These are phyloP conservation scores for Neurospora sp. DNA, from an alignment of 2,329 filamentous ascomycete genomes.

Conservation along the genomic window DNA sequence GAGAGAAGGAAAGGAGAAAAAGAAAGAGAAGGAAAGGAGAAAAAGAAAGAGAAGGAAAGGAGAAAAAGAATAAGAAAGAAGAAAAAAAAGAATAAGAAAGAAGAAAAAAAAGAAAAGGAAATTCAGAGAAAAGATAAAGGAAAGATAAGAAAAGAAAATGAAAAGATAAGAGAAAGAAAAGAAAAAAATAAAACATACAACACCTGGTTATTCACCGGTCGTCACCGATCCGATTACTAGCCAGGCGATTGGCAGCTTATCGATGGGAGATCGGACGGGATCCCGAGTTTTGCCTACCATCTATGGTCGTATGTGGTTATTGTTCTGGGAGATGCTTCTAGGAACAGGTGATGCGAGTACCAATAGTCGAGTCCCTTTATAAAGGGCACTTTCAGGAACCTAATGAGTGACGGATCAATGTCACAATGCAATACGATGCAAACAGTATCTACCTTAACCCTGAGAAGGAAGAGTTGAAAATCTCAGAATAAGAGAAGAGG, in stretches of 20 bases:
- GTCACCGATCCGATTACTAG: background rate
- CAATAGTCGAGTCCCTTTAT: background rate
- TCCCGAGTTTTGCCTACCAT: background rate
- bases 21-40: background rate
- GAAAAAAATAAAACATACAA: constrained; percentile 1
- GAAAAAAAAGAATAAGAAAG: background rate
- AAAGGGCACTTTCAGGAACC: too few species aligned
- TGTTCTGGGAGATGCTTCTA: background rate
- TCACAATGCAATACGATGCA: too few species aligned
- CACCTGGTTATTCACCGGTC: background rate
- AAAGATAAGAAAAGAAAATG: background rate
- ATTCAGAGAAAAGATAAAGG: background rate
- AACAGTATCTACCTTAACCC: too few species aligned
- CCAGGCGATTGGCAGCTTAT: background rate
- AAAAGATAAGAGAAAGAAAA: too few species aligned
- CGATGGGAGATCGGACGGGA: background rate
- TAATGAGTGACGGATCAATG: too few species aligned
- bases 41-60: too few species aligned
- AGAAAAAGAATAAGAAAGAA: background rate
- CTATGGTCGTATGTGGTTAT: background rate
- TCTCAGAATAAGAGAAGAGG: too few species aligned
- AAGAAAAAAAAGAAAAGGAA: background rate
- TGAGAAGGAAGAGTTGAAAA: too few species aligned
- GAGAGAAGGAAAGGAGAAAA: background rate
- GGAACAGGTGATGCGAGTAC: background rate